phyloP scores from a whole-genome alignment of 2,329 filamentous ascomycete genomes.

The Colletotrichum falcatum region DNA sequence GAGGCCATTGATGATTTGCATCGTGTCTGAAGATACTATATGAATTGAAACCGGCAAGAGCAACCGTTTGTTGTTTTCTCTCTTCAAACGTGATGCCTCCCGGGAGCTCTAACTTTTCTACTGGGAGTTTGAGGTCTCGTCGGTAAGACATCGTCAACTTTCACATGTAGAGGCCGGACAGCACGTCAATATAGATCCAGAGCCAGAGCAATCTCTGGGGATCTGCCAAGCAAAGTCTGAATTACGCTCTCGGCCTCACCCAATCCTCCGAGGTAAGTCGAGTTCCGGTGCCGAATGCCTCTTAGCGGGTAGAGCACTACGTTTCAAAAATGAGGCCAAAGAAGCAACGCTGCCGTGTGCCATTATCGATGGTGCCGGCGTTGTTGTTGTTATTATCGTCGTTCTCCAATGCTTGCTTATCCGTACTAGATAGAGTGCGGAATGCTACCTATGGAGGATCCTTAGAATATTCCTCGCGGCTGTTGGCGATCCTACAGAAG shows the following conservation, averaged over 20 bases:
- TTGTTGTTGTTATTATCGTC: not conserved
- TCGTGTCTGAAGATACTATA: constrained; percentile 14
- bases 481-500: not conserved
- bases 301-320: constrained; percentile 9
- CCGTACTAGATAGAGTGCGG: not conserved
- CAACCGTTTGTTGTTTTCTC: not conserved
- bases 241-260: constrained; percentile 15
- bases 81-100: not conserved
- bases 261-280: not conserved
- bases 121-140: constrained; percentile 15
- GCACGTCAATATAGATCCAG: not conserved
- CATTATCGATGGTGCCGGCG: not conserved
- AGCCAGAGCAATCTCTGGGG: not conserved
- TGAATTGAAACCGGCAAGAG: not conserved
- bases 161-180: not conserved
- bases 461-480: not conserved
- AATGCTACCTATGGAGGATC: not conserved
- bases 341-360: not conserved
- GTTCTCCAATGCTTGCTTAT: not conserved
- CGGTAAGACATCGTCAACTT: constrained; percentile 23
- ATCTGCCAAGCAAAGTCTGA: not conserved
- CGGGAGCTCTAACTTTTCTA: constrained; percentile 1
- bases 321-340: constrained; percentile 24
- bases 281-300: not conserved
- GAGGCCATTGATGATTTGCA: constrained; percentile 23